Conservation (phyloP, 345 rosid species). For the Viola odorata region DNA sequence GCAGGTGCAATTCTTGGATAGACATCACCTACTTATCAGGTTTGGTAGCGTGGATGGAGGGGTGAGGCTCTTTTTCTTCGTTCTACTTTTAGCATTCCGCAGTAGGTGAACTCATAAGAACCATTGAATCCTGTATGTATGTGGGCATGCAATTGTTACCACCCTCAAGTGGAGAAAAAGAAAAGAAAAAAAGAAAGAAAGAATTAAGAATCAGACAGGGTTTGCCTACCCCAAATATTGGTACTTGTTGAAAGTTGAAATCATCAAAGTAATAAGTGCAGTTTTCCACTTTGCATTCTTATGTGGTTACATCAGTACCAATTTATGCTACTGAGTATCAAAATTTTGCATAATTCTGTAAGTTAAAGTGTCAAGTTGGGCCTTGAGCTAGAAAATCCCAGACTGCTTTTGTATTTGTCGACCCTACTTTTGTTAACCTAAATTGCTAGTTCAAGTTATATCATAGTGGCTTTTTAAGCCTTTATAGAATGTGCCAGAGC, state of each 20-base stretch:
- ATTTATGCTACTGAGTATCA: too few relatives aligned
- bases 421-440: background rate
- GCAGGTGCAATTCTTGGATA: slow-evolving; percentile 96
- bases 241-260: too few relatives aligned
- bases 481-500: background rate
- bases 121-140: background rate
- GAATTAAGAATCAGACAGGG: too few relatives aligned
- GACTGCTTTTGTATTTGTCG: background rate
- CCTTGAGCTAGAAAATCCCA: background rate
- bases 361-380: background rate
- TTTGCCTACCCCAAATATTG: too few relatives aligned
- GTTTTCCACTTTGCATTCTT: too few relatives aligned
- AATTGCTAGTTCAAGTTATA: background rate
- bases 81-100: background rate
- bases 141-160: background rate
- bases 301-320: too few relatives aligned
- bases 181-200: too few relatives aligned
- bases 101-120: too few relatives aligned
- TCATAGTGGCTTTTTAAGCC: background rate
- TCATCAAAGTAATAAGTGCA: too few relatives aligned
- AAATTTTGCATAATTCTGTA: too few relatives aligned
- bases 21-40: slow-evolving; percentile 84
- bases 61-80: slow-evolving; percentile 45
- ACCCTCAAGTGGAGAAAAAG: too few relatives aligned
- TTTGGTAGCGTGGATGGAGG: slow-evolving; percentile 92